Evolutionary conservation across 2,329 filamentous ascomycete genomes (phyloP).

Genomic region (Clarireedia homoeocarpa): DNA sequence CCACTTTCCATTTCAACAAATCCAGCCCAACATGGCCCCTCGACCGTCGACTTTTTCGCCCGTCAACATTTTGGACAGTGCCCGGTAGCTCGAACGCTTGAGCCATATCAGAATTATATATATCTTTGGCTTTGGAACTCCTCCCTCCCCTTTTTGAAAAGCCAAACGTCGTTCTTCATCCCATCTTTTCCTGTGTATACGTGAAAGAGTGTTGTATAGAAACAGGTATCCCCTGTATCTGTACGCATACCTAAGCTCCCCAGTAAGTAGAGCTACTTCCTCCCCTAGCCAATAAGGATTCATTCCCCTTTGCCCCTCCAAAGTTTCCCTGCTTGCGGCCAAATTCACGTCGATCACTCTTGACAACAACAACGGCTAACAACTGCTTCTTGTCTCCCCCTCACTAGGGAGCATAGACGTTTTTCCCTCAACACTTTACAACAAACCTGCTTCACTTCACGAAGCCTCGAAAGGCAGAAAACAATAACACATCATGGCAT

Average conservation of each 20-base stretch:
- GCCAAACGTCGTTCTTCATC: no score
- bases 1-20: neutral
- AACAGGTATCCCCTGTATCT: no score
- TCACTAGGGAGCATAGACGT: neutral
- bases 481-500: slow-evolving; percentile 49
- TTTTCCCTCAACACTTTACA: neutral
- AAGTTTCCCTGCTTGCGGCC: neutral
- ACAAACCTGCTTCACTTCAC: neutral
- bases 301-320: neutral
- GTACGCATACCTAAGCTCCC: no score
- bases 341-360: slow-evolving; percentile 1
- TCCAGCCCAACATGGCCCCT: neutral
- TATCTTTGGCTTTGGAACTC: no score
- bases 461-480: neutral
- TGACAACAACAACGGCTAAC: slow-evolving; percentile 2
- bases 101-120: no score
- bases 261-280: no score
- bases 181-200: no score
- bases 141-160: no score
- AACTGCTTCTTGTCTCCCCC: neutral
- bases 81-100: no score
- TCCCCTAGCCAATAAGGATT: no score
- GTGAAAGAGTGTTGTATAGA: no score
- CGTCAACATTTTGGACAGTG: neutral
- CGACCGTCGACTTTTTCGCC: neutral